phyloP scores from a whole-genome alignment of 2,329 filamentous ascomycete genomes.

The Chaetomium sp. region DNA sequence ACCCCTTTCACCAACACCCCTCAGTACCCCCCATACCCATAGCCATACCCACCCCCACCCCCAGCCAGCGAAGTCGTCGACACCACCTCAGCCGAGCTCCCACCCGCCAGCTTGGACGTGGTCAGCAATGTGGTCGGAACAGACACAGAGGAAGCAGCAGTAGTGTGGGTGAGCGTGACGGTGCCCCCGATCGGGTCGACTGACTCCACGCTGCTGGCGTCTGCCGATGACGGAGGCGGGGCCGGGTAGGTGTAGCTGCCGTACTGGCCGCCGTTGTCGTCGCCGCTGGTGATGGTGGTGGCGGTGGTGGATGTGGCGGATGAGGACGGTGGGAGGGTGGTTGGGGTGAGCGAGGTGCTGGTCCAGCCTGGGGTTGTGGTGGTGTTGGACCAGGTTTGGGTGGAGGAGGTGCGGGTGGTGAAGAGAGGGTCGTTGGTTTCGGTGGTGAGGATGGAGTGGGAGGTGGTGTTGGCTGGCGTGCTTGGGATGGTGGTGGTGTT shows the following conservation, averaged over 20 bases:
- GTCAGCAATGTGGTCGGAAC: background rate
- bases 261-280: background rate
- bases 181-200: background rate
- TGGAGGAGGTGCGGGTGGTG: background rate
- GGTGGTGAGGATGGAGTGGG: constrained; percentile 7
- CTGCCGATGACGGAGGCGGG: background rate
- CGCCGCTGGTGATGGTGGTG: background rate
- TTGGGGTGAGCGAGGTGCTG: background rate
- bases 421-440: constrained; percentile 20
- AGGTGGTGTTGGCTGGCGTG: background rate
- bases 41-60: background rate
- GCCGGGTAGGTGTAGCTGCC: constrained; percentile 13
- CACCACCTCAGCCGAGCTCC: background rate
- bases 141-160: background rate
- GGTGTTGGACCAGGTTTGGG: background rate
- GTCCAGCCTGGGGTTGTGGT: background rate
- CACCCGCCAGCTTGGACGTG: background rate
- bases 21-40: background rate
- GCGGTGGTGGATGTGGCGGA: background rate
- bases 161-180: too few relatives aligned
- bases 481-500: constrained; percentile 13
- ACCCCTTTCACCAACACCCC: background rate
- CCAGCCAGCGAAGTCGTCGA: background rate
- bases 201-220: background rate
- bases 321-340: background rate